Evolutionary conservation across 140 eudicot species (phyloP).

Genomic region (Senecio squalidus): DNA sequence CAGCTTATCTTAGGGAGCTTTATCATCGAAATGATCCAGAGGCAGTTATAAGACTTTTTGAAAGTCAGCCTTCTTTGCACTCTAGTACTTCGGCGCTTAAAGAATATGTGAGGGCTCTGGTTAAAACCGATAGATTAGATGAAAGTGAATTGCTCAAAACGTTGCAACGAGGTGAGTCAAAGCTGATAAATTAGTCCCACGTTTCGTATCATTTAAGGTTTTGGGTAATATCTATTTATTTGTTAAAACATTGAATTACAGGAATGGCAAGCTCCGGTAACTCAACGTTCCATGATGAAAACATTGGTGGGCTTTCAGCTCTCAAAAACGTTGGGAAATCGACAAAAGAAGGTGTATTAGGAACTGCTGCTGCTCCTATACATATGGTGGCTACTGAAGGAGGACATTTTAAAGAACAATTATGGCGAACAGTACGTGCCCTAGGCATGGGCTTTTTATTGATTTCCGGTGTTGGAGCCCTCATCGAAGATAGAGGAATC

Average conservation of each 20-base stretch:
- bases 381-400: slow-evolving; percentile 95
- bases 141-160: slow-evolving; percentile 75
- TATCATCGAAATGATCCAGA: slow-evolving; percentile 73
- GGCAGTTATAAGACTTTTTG: slow-evolving; percentile 84
- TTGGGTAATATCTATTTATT: neutral
- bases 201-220: too few relatives aligned
- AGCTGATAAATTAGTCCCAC: too few relatives aligned
- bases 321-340: slow-evolving; percentile 70
- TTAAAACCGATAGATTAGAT: slow-evolving; percentile 76
- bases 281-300: slow-evolving; percentile 44
- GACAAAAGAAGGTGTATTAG: slow-evolving; percentile 73
- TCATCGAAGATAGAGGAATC: slow-evolving; percentile 91
- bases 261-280: slow-evolving; percentile 49
- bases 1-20: slow-evolving; percentile 64
- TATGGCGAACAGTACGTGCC: slow-evolving; percentile 90
- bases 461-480: slow-evolving; percentile 88
- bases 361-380: slow-evolving; percentile 90
- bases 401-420: slow-evolving; percentile 79
- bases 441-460: slow-evolving; percentile 73
- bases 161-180: slow-evolving; percentile 76
- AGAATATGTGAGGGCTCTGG: slow-evolving; percentile 82
- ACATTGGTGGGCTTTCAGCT: slow-evolving; percentile 63
- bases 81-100: slow-evolving; percentile 69
- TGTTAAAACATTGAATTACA: slow-evolving; percentile 11
- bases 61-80: slow-evolving; percentile 75